Percentiles rank a stretch among this genome's conserved stretches.
Evolutionary conservation across 1,284 basidiomycete species (phyloP).

Genomic region (Apiotrichum siamense): DNA sequence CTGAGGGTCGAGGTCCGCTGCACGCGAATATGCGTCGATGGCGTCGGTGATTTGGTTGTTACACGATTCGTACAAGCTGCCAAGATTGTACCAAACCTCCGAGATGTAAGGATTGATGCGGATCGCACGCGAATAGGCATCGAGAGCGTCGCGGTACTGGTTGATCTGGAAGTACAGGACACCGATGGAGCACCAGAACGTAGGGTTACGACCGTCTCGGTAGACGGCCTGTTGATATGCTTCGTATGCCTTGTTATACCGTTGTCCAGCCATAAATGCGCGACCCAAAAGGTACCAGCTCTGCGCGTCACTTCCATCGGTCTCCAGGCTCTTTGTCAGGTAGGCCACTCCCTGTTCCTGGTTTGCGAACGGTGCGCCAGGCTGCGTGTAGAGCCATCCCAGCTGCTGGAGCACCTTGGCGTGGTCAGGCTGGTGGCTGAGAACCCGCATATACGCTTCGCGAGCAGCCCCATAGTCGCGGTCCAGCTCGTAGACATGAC

Average conservation of each 20-base stretch:
- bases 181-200: constrained; percentile 99
- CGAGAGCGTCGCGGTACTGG: constrained; percentile 95
- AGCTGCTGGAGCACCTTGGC: constrained; percentile 97
- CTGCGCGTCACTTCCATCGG: constrained; percentile 91
- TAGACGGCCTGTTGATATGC: constrained; percentile 99
- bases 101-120: constrained; percentile 98
- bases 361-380: constrained; percentile 87
- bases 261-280: constrained; percentile 97
- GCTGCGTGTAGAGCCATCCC: constrained; percentile 95
- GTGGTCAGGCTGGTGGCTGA: constrained; percentile 85
- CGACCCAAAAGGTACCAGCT: constrained; percentile 98
- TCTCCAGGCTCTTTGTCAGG: constrained; percentile 88
- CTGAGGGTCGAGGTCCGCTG: constrained; percentile 77
- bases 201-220: constrained; percentile 95
- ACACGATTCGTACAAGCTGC: constrained; percentile 93
- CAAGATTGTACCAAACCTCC: constrained; percentile 98
- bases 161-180: constrained; percentile 99
- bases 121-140: constrained; percentile 97
- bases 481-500: constrained; percentile 81
- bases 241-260: constrained; percentile 99
- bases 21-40: constrained; percentile 93
- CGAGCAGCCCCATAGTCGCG: constrained; percentile 59
- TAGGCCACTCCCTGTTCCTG: constrained; percentile 91
- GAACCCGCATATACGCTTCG: constrained; percentile 95
- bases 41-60: constrained; percentile 99